Evolutionary conservation across 1,284 basidiomycete species (phyloP).

Genomic region (Puccinia coronata): DNA sequence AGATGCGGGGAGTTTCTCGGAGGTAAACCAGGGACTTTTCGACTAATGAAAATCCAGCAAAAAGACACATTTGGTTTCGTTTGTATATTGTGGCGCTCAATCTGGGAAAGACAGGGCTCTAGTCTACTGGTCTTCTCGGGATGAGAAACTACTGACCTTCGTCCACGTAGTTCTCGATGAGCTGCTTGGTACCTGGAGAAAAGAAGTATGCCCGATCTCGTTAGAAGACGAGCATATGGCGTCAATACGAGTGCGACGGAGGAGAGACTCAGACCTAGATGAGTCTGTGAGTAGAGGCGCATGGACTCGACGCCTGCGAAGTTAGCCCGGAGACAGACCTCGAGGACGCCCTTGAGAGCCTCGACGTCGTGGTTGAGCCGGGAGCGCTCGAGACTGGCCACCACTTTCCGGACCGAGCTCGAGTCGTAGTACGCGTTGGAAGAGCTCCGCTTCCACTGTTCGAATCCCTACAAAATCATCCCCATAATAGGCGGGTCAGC

Average conservation of each 20-base stretch:
- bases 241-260: no score
- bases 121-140: no score
- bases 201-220: neutral
- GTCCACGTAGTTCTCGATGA: conserved; percentile 67
- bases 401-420: conserved; percentile 75
- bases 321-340: conserved; percentile 87
- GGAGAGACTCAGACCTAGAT: conserved; percentile 53
- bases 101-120: no score
- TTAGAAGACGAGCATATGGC: no score
- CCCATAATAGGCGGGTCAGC: no score
- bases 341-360: conserved; percentile 82
- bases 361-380: conserved; percentile 74
- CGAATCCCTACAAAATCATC: conserved; percentile 64
- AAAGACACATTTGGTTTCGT: no score
- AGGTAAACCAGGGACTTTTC: conserved; percentile 67
- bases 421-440: conserved; percentile 88
- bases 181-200: conserved; percentile 34
- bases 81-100: no score
- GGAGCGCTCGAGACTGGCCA: conserved; percentile 67
- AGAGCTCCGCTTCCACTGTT: conserved; percentile 80
- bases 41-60: conserved; percentile 52
- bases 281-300: conserved; percentile 83
- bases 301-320: conserved; percentile 92
- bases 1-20: conserved; percentile 70
- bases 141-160: conserved; percentile 67